These are phyloP conservation scores for Albizia julibrissin DNA, from an alignment of 306 rosid genomes.

Conservation along the genomic window DNA sequence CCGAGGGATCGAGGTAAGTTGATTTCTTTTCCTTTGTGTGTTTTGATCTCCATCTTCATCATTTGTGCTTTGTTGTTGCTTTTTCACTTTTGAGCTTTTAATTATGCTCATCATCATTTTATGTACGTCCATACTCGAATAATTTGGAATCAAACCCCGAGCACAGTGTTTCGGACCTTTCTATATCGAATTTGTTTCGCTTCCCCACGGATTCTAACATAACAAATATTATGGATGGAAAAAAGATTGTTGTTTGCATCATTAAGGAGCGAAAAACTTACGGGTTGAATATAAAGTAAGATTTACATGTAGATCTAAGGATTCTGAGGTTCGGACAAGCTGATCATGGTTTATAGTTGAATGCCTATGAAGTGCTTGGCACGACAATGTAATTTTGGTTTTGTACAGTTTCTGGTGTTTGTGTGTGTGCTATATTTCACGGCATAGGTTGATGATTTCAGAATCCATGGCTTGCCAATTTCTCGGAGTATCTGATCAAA, in stretches of 20 bases:
- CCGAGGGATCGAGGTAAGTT: not conserved
- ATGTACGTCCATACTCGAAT: not conserved
- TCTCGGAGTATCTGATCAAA: not conserved
- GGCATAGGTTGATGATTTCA: not conserved
- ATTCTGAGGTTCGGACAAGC: not conserved
- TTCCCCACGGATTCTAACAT: not conserved
- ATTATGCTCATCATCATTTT: not conserved
- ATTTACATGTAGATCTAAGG: slow-evolving; percentile 11
- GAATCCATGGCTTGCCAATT: not conserved
- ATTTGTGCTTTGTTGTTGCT: not conserved
- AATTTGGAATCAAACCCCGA: not conserved
- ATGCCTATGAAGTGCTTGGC: not conserved
- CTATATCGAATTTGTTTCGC: not conserved
- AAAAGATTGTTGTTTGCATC: not conserved
- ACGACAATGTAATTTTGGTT: not conserved
- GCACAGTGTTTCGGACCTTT: not conserved
- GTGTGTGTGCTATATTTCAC: not conserved
- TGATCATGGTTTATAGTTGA: slow-evolving; percentile 9
- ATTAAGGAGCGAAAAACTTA: not conserved
- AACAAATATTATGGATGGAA: not conserved
- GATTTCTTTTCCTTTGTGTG: not conserved
- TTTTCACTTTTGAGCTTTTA: not conserved
- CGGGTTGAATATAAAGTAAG: not conserved
- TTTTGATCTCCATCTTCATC: not conserved
- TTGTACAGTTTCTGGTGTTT: not conserved